Percentiles rank a stretch among this genome's conserved stretches.
Evolutionary conservation across 495 filamentous ascomycete species (phyloP).

Genomic region (Aspergillus incahuasiensis): DNA sequence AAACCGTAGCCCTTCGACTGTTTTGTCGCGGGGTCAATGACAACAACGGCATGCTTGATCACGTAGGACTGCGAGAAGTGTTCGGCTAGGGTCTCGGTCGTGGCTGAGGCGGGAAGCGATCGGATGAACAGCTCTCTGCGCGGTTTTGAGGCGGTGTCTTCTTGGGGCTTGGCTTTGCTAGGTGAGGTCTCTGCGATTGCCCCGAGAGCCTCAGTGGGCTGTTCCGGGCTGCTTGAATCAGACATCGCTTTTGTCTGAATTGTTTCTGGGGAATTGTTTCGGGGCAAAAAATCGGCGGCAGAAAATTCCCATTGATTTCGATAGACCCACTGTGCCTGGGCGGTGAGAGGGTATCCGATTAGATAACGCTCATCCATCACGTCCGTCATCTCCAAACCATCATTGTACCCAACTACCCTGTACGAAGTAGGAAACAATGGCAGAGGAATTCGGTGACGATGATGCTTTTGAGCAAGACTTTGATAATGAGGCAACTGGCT

Average conservation of each 20-base stretch:
- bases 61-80: conserved; percentile 92
- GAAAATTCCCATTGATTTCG: conserved; percentile 29
- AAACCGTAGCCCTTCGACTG: conserved; percentile 90
- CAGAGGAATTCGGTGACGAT: conserved; percentile 19
- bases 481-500: conserved; percentile 36
- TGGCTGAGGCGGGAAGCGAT: conserved; percentile 69
- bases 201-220: conserved; percentile 22
- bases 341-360: conserved; percentile 19
- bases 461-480: conserved; percentile 54
- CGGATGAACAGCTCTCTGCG: conserved; percentile 82
- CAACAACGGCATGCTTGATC: conserved; percentile 87
- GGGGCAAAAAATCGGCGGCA: conserved; percentile 42
- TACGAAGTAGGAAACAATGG: not conserved
- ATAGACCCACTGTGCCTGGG: conserved; percentile 16
- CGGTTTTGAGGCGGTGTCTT: conserved; percentile 33
- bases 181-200: conserved; percentile 21
- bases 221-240: conserved; percentile 27
- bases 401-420: too few species aligned
- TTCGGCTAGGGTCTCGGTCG: conserved; percentile 76
- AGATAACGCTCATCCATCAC: conserved; percentile 1
- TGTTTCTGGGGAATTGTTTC: conserved; percentile 11
- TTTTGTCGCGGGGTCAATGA: conserved; percentile 76
- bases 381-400: not conserved
- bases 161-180: conserved; percentile 17
- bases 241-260: conserved; percentile 21